Base-by-base conservation (phyloP, 495 filamentous ascomycete species). In the Annulohypoxylon nitens region DNA sequence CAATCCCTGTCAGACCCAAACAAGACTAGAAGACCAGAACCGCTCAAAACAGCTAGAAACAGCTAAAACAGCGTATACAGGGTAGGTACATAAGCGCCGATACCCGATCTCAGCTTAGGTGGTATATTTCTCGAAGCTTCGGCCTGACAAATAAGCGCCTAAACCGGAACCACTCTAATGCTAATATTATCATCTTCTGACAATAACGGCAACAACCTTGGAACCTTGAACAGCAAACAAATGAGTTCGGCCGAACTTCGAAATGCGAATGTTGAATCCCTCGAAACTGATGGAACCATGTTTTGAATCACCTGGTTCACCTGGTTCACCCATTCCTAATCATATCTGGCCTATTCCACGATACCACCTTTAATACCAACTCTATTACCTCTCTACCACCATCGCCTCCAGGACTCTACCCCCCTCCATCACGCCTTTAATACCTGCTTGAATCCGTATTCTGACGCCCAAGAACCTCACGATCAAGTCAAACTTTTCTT, bases 111-210 rank as follows among this genome's bases (percentile, higher is more conserved):
- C 48, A n/a, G 5, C 9, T 53, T 53, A 53, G 20, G 20, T 23
- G 20, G 20, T 23, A 23, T 23, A 25, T 55, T 71, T 71, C 69
- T 71, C 61, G 69, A 71, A 71, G 25, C 61, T 71, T 71, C 69
- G 69, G 69, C 47, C 69, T 71, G 69, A 71, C 69, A 71, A 71
- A 71, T 71, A 26, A 26, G 43, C 33, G 12, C 43, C 43, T 47
- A 57, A 33, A 34, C 14, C 53, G 25, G 33, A 34, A 33, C 25
- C 33, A 34, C 23, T 2, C 26, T 20, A 14, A 18, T 65, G 18
- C 7, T 34, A 55, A 4, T 26, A 25, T 45, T 59, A 39, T 59
- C 39, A 50, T 50, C 41, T 50, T 53, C 11, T 53, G 61, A 64
- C 34, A 20, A 43, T 45, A 54, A 64, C 23, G 12, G 10, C 23